Conservation (phyloP, 2,329 filamentous ascomycete species). For the Lasiodiplodia citricola region DNA sequence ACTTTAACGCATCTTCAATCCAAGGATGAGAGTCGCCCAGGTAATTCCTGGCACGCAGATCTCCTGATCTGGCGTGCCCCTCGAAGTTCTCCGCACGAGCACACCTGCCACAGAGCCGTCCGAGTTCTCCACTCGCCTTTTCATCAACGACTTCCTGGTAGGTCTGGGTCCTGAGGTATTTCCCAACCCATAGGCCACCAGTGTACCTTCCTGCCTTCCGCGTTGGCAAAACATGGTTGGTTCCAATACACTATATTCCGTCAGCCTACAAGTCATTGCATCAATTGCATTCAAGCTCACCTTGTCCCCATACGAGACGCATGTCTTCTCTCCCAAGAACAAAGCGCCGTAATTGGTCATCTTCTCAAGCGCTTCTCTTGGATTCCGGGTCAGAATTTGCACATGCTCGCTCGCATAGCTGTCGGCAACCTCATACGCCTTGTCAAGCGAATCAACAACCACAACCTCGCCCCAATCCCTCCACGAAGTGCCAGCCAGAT, state of each 20-base stretch:
- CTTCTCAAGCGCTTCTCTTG: conserved; percentile 56
- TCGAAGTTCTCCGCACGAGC: conserved; percentile 60
- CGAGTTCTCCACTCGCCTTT: conserved; percentile 55
- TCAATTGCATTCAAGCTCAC: conserved; percentile 31
- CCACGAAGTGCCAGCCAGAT: conserved; percentile 25
- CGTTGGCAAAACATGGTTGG: conserved; percentile 61
- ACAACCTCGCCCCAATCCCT: conserved; percentile 53
- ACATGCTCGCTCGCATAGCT: conserved; percentile 59
- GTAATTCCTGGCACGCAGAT: conserved; percentile 53
- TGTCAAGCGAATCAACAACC: conserved; percentile 50
- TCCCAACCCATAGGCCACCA: conserved; percentile 62
- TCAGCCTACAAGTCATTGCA: background rate
- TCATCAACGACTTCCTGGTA: conserved; percentile 57
- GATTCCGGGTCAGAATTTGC: conserved; percentile 55
- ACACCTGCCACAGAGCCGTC: conserved; percentile 55
- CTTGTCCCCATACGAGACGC: conserved; percentile 61
- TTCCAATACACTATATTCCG: conserved; percentile 55
- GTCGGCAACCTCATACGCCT: conserved; percentile 53
- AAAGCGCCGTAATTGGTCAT: conserved; percentile 59
- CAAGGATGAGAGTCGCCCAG: conserved; percentile 51
- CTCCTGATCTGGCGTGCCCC: conserved; percentile 59
- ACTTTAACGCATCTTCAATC: conserved; percentile 33
- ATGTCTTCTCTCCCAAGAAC: conserved; percentile 59
- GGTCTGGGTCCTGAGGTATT: conserved; percentile 58
- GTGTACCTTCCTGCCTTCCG: conserved; percentile 56